phyloP scores from a whole-genome alignment of 1,139 yeast species.

The Hanseniaspora sp. region DNA sequence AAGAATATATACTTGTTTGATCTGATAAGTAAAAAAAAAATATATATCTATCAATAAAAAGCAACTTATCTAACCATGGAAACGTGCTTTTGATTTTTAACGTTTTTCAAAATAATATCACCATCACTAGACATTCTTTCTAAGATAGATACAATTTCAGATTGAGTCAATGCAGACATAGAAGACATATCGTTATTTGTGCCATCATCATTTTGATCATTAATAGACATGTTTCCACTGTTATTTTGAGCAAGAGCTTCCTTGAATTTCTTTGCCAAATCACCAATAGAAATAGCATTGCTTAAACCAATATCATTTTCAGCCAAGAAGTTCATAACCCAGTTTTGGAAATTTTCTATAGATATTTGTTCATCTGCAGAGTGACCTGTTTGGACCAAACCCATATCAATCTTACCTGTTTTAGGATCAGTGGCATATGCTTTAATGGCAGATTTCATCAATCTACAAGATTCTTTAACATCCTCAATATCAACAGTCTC shows the following conservation, averaged over 20 bases:
- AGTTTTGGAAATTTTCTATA: constrained; percentile 55
- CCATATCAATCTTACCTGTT: constrained; percentile 96
- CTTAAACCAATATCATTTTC: constrained; percentile 1
- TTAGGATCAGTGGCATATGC: constrained; percentile 97
- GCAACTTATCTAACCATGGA: constrained; percentile 4
- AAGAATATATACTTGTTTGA: background rate
- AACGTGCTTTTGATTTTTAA: constrained; percentile 7
- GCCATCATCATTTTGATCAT: background rate
- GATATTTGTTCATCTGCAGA: constrained; percentile 72
- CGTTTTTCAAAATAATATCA: constrained; percentile 10
- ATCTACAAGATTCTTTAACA: constrained; percentile 87
- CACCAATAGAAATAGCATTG: constrained; percentile 43
- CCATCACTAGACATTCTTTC: constrained; percentile 15
- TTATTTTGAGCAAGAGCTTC: constrained; percentile 36
- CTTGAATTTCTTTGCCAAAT: constrained; percentile 50
- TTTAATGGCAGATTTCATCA: constrained; percentile 85
- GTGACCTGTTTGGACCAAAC: constrained; percentile 89
- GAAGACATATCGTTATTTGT: background rate
- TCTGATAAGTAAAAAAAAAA: background rate
- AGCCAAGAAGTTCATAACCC: constrained; percentile 10
- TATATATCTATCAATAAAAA: too few relatives aligned
- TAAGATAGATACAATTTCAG: constrained; percentile 5
- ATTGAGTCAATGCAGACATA: constrained; percentile 1
- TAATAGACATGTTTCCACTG: background rate
- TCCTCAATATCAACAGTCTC: constrained; percentile 61